Evolutionary conservation across 805 yeast species (phyloP).

Genomic region (Wickerhamomyces ciferrii): DNA sequence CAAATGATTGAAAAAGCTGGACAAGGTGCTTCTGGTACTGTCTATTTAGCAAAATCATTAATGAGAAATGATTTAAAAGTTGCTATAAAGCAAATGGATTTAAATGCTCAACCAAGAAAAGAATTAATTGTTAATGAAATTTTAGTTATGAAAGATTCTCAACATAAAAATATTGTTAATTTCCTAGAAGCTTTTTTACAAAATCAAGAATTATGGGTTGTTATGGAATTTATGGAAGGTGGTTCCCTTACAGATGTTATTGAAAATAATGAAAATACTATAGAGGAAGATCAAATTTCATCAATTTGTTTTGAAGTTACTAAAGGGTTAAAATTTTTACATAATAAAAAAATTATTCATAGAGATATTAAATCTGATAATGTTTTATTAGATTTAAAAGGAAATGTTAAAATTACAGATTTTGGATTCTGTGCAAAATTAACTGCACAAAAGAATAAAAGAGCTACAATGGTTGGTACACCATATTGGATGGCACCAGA

Average conservation of each 20-base stretch:
- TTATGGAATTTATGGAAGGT: slow-evolving; percentile 99
- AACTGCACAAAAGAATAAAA: slow-evolving; percentile 75
- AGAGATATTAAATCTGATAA: slow-evolving; percentile 97
- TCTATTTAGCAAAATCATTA: slow-evolving; percentile 72
- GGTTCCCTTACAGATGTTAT: slow-evolving; percentile 96
- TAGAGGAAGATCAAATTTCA: slow-evolving; percentile 87
- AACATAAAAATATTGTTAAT: slow-evolving; percentile 92
- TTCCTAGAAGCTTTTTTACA: slow-evolving; percentile 86
- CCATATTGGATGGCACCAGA: slow-evolving; percentile 99
- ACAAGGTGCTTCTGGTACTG: slow-evolving; percentile 98
- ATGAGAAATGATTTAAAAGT: slow-evolving; percentile 59
- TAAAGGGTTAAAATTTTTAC: slow-evolving; percentile 87
- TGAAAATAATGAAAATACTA: slow-evolving; percentile 67
- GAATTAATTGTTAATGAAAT: slow-evolving; percentile 95
- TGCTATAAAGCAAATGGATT: slow-evolving; percentile 95
- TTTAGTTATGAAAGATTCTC: slow-evolving; percentile 92
- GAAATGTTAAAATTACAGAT: slow-evolving; percentile 91
- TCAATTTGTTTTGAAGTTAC: slow-evolving; percentile 87
- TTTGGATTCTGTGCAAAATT: slow-evolving; percentile 96
- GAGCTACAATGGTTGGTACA: slow-evolving; percentile 99
- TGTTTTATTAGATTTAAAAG: slow-evolving; percentile 74
- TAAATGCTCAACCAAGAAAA: slow-evolving; percentile 86
- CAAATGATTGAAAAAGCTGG: slow-evolving; percentile 83
- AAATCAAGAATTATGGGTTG: slow-evolving; percentile 88
- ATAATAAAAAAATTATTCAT: slow-evolving; percentile 88